These are phyloP conservation scores for Tulasnella sp. DNA, from an alignment of 768 basidiomycete genomes.

Conservation along the genomic window DNA sequence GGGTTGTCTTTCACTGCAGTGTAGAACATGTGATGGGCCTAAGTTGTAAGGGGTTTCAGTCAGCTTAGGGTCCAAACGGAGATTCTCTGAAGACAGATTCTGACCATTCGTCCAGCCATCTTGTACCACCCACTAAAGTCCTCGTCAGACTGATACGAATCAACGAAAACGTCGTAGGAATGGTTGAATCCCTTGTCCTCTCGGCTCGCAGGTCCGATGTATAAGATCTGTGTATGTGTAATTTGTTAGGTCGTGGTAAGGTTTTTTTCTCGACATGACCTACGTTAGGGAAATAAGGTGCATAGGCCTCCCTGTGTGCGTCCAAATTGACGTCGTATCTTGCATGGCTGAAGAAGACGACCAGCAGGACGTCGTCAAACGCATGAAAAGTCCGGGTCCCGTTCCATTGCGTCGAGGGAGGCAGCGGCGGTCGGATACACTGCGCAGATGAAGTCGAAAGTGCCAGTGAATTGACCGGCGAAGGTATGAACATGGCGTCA, in stretches of 20 bases:
- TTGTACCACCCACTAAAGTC: conserved; percentile 41
- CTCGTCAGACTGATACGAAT: conserved; percentile 48
- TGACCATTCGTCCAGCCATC: conserved; percentile 45
- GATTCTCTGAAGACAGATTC: conserved; percentile 35
- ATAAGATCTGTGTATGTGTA: conserved; percentile 43
- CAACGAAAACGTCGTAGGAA: conserved; percentile 51
- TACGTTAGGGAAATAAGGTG: conserved; percentile 51
- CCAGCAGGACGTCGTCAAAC: conserved; percentile 46
- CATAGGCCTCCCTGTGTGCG: conserved; percentile 47
- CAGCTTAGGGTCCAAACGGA: background rate
- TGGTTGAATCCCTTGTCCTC: conserved; percentile 49
- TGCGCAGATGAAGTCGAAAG: background rate
- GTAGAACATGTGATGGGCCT: conserved; percentile 56
- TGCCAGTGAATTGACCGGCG: background rate
- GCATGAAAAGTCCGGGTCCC: conserved; percentile 31
- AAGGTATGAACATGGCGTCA: conserved; percentile 4
- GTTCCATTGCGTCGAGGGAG: conserved; percentile 2
- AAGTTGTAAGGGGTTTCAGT: conserved; percentile 32
- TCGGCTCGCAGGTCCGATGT: conserved; percentile 47
- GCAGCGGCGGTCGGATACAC: background rate
- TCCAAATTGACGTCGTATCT: conserved; percentile 50
- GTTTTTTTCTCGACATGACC: conserved; percentile 28
- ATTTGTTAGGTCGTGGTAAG: background rate
- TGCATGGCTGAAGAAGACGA: conserved; percentile 53
- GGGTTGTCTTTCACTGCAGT: conserved; percentile 45